Evolutionary conservation across 2,329 filamentous ascomycete species (phyloP).

Genomic region (Microdochium paspali): DNA sequence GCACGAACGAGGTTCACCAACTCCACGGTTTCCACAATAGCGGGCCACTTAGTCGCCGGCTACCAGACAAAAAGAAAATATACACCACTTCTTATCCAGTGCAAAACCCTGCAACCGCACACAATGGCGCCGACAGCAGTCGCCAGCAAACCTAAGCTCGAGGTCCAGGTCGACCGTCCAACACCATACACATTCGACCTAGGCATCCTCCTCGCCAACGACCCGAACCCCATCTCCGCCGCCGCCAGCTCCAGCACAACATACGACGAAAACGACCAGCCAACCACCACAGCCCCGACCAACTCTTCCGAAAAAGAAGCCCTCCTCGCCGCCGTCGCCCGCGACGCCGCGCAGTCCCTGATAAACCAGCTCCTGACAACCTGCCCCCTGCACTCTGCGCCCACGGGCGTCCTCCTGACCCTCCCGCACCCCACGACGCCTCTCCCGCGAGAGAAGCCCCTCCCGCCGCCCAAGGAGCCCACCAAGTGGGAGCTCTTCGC

Average conservation of each 20-base stretch:
- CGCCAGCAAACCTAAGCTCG: constrained; percentile 34
- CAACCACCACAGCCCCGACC: constrained; percentile 36
- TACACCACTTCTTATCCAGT: too few species aligned
- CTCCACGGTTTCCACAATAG: too few species aligned
- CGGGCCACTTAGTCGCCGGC: too few species aligned
- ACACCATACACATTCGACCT: constrained; percentile 91
- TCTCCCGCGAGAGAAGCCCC: constrained; percentile 84
- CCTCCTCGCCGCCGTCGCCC: constrained; percentile 63
- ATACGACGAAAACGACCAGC: constrained; percentile 7
- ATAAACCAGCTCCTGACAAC: constrained; percentile 92
- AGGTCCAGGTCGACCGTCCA: constrained; percentile 65
- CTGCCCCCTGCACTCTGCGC: constrained; percentile 65
- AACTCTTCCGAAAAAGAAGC: constrained; percentile 42
- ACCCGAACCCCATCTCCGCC: constrained; percentile 60
- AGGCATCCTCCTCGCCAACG: constrained; percentile 76
- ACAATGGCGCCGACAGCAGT: constrained; percentile 7
- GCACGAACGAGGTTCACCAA: neutral
- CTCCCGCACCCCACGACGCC: constrained; percentile 62
- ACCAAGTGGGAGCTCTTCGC: constrained; percentile 98
- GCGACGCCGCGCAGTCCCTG: constrained; percentile 83
- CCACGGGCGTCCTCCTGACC: constrained; percentile 64
- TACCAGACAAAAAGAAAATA: too few species aligned
- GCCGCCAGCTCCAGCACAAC: neutral
- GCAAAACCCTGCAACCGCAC: too few species aligned
- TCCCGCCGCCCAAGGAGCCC: constrained; percentile 70